Conservation (phyloP, 2,329 filamentous ascomycete genomes). For the Fusarium concolor region DNA sequence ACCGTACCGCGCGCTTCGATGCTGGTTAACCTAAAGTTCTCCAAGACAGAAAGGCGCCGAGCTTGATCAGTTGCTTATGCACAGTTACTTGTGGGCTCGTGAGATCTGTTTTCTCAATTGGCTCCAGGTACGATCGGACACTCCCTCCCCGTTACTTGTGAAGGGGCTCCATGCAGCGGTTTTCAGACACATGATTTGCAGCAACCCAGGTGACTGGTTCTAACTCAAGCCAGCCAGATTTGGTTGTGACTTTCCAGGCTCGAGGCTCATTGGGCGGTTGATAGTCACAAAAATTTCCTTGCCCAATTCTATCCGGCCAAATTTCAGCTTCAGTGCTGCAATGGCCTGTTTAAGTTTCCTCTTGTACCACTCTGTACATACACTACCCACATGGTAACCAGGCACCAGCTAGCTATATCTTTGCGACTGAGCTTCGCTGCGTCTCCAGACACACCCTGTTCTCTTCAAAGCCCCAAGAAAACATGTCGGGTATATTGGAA, state of each 20-base stretch:
- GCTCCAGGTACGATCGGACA: slow-evolving; percentile 43
- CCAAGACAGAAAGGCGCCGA: slow-evolving; percentile 1
- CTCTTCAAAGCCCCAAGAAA: not conserved
- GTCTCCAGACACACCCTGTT: not conserved
- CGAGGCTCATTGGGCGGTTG: slow-evolving; percentile 34
- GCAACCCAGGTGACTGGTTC: slow-evolving; percentile 44
- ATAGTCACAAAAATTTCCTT: slow-evolving; percentile 28
- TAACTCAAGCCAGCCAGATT: slow-evolving; percentile 33
- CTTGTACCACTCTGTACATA: slow-evolving; percentile 3
- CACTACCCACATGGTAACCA: slow-evolving; percentile 4
- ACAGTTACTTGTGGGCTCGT: slow-evolving; percentile 30
- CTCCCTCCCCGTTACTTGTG: slow-evolving; percentile 38
- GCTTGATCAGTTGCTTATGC: slow-evolving; percentile 32
- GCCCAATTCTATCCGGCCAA: slow-evolving; percentile 31
- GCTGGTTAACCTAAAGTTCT: slow-evolving; percentile 1
- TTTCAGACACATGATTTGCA: slow-evolving; percentile 51
- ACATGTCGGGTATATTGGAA: not conserved
- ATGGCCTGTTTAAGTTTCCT: slow-evolving; percentile 20
- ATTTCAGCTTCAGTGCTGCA: slow-evolving; percentile 21
- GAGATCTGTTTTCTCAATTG: slow-evolving; percentile 41
- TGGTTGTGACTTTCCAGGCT: slow-evolving; percentile 17
- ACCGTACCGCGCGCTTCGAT: slow-evolving; percentile 22
- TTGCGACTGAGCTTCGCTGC: slow-evolving; percentile 29
- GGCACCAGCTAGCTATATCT: slow-evolving; percentile 10
- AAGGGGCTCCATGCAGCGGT: slow-evolving; percentile 44